phyloP scores from a whole-genome alignment of 2,329 filamentous ascomycete species.

The Dothideomycetes sp. region DNA sequence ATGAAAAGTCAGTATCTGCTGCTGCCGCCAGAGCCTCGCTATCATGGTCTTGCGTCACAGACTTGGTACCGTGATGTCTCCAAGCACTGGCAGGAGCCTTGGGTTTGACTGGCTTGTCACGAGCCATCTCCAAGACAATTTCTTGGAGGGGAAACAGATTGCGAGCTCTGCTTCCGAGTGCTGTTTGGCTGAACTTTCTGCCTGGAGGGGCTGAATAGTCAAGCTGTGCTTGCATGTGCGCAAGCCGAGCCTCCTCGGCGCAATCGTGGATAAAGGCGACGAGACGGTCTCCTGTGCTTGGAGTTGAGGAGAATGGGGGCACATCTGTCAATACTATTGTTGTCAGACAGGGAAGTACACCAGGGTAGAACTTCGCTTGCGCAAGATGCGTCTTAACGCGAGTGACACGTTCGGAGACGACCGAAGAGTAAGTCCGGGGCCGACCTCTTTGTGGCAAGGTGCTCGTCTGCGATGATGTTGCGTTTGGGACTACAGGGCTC shows the following conservation, averaged over 20 bases:
- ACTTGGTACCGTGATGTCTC: slow-evolving; percentile 35
- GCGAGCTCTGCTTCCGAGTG: slow-evolving; percentile 31
- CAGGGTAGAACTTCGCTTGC: slow-evolving; percentile 30
- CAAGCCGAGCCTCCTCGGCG: slow-evolving; percentile 43
- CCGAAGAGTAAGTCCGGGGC: slow-evolving; percentile 19
- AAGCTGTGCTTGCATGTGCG: slow-evolving; percentile 40
- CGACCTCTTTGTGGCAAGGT: slow-evolving; percentile 5
- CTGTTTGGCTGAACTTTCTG: slow-evolving; percentile 33
- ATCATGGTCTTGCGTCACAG: slow-evolving; percentile 48
- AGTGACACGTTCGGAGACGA: slow-evolving; percentile 17
- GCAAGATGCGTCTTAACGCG: slow-evolving; percentile 15
- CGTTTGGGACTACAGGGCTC: slow-evolving; percentile 5
- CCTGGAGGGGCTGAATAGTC: slow-evolving; percentile 51
- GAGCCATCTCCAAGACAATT: slow-evolving; percentile 45
- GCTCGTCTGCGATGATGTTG: not conserved
- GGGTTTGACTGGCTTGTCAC: slow-evolving; percentile 13
- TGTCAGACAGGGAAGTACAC: slow-evolving; percentile 41
- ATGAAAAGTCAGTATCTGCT: slow-evolving; percentile 47
- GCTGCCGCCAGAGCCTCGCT: slow-evolving; percentile 50
- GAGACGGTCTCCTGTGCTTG: slow-evolving; percentile 34
- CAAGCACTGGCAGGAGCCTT: slow-evolving; percentile 29
- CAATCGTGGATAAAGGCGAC: slow-evolving; percentile 46
- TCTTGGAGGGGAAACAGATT: slow-evolving; percentile 43
- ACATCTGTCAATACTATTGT: slow-evolving; percentile 47
- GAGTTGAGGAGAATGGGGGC: slow-evolving; percentile 24